Conservation (phyloP, 1,284 basidiomycete genomes). For the Caloboletus firmus region DNA sequence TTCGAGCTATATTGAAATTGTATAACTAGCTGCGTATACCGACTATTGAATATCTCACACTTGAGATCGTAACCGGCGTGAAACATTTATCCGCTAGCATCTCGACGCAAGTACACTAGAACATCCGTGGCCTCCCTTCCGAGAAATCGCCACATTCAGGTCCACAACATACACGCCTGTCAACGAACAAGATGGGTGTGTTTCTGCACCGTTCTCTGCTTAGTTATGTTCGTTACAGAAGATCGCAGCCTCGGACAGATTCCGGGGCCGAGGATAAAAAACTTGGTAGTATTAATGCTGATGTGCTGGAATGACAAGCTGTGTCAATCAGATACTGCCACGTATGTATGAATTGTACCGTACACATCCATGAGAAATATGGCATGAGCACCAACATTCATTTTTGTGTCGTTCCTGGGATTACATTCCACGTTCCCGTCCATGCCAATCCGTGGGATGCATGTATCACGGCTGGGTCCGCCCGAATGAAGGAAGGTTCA, state of each 20-base stretch:
- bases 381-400: not conserved
- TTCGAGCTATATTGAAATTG: constrained; percentile 8
- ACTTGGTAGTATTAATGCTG: not conserved
- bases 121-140: not conserved
- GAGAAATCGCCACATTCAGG: not conserved
- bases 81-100: not conserved
- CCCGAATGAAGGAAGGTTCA: not conserved
- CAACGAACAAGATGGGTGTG: not conserved
- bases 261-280: not conserved
- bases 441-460: not conserved
- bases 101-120: not conserved
- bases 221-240: not conserved
- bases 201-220: not conserved
- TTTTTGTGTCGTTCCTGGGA: constrained; percentile 3
- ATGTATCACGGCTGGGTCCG: not conserved
- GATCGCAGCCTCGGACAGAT: not conserved
- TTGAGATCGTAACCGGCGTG: not conserved
- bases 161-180: not conserved
- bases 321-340: not conserved
- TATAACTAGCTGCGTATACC: constrained; percentile 18
- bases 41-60: not conserved
- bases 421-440: constrained; percentile 5
- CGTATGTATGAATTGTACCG: not conserved
- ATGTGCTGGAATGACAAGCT: not conserved
- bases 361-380: constrained; percentile 11